Evolutionary conservation across 257 asterid genomes (phyloP).

Genomic region (Buddleja alternifolia): DNA sequence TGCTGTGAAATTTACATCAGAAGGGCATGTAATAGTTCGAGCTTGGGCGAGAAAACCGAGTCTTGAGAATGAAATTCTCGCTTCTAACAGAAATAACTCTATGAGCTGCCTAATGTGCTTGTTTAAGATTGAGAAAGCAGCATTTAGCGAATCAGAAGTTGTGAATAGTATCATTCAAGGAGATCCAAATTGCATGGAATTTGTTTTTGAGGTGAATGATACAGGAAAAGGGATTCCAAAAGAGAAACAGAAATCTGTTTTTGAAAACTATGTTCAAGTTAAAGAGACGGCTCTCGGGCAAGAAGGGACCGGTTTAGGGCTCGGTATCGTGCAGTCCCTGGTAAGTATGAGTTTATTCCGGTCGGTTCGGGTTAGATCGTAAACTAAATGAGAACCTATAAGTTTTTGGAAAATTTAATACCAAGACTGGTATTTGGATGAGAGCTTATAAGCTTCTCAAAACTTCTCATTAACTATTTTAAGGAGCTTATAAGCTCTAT

Average conservation of each 20-base stretch:
- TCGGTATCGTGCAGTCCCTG: constrained; percentile 83
- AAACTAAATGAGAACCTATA: too few species aligned
- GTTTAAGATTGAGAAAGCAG: constrained; percentile 22
- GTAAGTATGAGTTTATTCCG: constrained; percentile 37
- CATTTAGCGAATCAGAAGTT: constrained; percentile 30
- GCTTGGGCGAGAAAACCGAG: constrained; percentile 63
- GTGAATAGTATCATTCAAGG: constrained; percentile 32
- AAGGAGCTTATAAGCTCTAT: too few species aligned
- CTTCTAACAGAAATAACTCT: constrained; percentile 28
- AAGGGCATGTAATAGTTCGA: constrained; percentile 67
- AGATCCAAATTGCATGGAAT: constrained; percentile 58
- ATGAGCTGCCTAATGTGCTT: constrained; percentile 38
- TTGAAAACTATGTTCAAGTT: constrained; percentile 83
- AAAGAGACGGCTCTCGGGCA: constrained; percentile 52
- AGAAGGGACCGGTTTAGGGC: constrained; percentile 83
- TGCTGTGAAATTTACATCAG: constrained; percentile 77
- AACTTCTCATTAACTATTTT: too few species aligned
- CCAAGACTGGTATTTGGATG: too few species aligned
- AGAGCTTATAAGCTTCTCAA: too few species aligned
- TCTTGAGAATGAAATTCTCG: constrained; percentile 39
- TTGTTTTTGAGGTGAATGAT: constrained; percentile 69
- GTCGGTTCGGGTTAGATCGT: too few species aligned
- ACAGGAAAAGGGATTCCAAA: constrained; percentile 81
- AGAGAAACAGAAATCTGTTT: constrained; percentile 62
- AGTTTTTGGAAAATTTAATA: too few species aligned